Base-by-base conservation (phyloP, 768 basidiomycete species). In the Psilocybe tampanensis region DNA sequence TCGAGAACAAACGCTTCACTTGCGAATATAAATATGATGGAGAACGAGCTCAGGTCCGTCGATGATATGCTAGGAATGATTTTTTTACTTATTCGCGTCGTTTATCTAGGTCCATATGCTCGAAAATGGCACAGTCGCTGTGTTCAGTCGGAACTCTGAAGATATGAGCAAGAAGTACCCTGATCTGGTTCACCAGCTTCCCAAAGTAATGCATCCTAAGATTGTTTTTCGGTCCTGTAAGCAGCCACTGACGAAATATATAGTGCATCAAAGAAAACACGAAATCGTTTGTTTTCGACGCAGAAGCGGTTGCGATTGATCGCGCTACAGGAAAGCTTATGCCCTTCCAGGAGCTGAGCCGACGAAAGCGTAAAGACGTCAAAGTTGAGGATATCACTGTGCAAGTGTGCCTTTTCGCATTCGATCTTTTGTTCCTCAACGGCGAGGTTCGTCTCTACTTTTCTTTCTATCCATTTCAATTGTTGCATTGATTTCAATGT, bases 11-110 rank as follows among this genome's bases (percentile, higher is more conserved):
- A 72, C 84, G 81, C 52, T 98, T 99, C 69, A 98, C 97, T 8
- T 98, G 95, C 74, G 97, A 99, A 76, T 99, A 99, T 75, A 99
- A 99, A 72, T 99, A 99, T 64, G 97, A 99, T 61, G 97, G 97
- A 7, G 97, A 99, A 70, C 88, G 97, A 45, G 97, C 97, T 15
- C 95, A 98, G 76, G 90, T 88, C 43, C 33, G 72, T 33, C 7
- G 3, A 33, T 15, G 8, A n/a, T 15, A 22, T 2, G 8, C 11
- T 32, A n/a, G n/a, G 7, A 45, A 19, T 21, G 48, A 22, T 13
- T 39, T 45, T 44, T 29, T 22, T 45, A 26, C 24, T 12, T 11
- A 45, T 21, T 22, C 33, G 58, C 32, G 45, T 8, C n/a, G 21
- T 24, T 19, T 33, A n/a, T 47, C 33, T 61, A 90, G 86, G 90